Evolutionary conservation across 164 flowering plant genomes (phyloP), one percentile per base, ranked within the genome.

Genomic region (Buxus sempervirens): DNA sequence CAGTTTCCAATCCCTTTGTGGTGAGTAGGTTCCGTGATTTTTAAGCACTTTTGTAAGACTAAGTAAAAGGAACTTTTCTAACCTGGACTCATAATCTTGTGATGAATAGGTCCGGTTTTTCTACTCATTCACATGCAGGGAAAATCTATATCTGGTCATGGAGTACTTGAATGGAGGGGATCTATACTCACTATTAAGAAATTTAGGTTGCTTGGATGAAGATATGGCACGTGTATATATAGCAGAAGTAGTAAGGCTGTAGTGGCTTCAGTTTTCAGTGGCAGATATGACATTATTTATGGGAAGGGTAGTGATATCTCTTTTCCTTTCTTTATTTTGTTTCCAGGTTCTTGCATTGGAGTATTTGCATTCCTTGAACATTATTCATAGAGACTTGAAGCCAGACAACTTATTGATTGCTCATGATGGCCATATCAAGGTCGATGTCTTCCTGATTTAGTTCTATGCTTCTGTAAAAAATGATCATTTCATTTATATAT

Each of bases 121-220:
- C 84, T 96, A 93, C 81, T 96, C 99, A 67, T 96, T 96, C 87
- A 96, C 99, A 59, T 93, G 98, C 80, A 86, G 90, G 77, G 99
- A 96, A 73, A 96, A 96, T 74, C 98, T 96, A 66, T 96, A 96
- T 80, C 74, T 96, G 66, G 99, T 96, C 16, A 96, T 96, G 99
- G 99, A 96, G 78, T 96, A 91, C 73, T 70, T 91, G 64, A 96
- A 93, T 83, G 99, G 99, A 64, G 98, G 99, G 71, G 99, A 96
- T 76, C 96, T 96, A 55, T 96, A 81, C 75, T 96, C 99, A 48
- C 64, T 96, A 58, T 72, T 93, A 76, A 88, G 82, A 84, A 93
- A 82, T 78, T 75, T 96, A 55, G 99, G 98, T 49, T 96, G 98
- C 81, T 83, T 96, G 77, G 96, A 90, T 64, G 98, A 90, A 83